phyloP scores from a whole-genome alignment of 169 alveolate genomes.

The Plasmodium cynomolgi region DNA sequence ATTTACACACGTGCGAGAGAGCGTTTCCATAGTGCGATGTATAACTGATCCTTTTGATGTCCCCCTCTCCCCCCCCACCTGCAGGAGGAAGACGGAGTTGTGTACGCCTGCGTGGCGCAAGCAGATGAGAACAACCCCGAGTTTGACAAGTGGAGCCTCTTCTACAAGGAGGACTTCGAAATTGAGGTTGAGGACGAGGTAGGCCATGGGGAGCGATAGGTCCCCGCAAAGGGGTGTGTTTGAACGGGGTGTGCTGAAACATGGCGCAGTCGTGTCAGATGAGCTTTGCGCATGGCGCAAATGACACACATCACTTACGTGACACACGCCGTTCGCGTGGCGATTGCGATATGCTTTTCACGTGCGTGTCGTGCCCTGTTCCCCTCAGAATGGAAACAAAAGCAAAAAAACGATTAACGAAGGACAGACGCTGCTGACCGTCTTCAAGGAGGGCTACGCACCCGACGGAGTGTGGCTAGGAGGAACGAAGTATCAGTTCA shows the following conservation, averaged over 20 bases:
- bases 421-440: constrained; percentile 41
- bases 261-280: background rate
- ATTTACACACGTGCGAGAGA: background rate
- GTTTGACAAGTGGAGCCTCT: constrained; percentile 62
- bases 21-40: background rate
- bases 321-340: background rate
- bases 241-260: background rate
- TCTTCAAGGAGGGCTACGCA: constrained; percentile 73
- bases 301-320: background rate
- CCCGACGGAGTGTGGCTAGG: constrained; percentile 84
- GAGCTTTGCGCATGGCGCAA: background rate
- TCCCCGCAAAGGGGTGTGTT: background rate
- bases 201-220: background rate
- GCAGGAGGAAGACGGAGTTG: constrained; percentile 71
- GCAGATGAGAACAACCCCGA: constrained; percentile 50
- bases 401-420: constrained; percentile 39
- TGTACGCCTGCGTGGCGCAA: constrained; percentile 60
- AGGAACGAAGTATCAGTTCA: constrained; percentile 84
- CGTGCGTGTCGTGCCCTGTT: background rate
- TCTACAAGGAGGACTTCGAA: constrained; percentile 64
- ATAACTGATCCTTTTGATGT: background rate
- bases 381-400: constrained; percentile 35
- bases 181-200: constrained; percentile 71
- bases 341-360: background rate
- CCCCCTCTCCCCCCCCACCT: background rate